Evolutionary conservation across 1,139 yeast genomes (phyloP), one percentile per base, ranked within the genome.

Genomic region (Blastobotrys niveus): DNA sequence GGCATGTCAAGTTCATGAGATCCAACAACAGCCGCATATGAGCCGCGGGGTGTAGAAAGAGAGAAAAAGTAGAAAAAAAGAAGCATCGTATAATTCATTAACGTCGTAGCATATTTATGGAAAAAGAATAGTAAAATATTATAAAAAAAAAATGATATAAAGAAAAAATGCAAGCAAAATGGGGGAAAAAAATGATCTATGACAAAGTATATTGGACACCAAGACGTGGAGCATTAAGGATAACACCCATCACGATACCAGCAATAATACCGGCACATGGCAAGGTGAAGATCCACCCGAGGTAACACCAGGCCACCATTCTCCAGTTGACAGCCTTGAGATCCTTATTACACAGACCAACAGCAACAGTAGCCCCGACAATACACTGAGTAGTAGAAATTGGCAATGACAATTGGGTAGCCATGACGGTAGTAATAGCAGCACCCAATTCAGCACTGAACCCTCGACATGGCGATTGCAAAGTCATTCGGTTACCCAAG

Each of bases 391-490:
- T 82, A 30, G 91, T 82, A 12, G 88, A 80, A 37, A 82, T 77
- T 34, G 91, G 91, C 51, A 82, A 77, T 3, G 73, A 69, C 53
- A 82, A 71, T 63, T 80, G 82, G 14, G 91, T 79, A 34, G 91
- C 89, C 77, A 83, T 74, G 34, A 81, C 80, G 14, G 81, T 77
- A 12, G 91, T 82, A 45, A 80, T 67, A 39, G 91, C 91, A 47
- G 89, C 87, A 51, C 89, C 91, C 46, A 82, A 69, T 65, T 82
- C 93, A 60, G 82, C 79, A 17, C 84, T 67, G 59, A 81, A 83
- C n/a, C 91, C 91, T 65, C 91, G 73, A 5, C 87, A 73, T 40
- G 93, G 93, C 1, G 89, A 81, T 67, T 81, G 88, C 55, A 80
- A 72, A 49, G 83, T 82, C 65, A 82, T 68, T 60, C 78, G 79